Evolutionary conservation across 352 stramenopile genomes (phyloP), one percentile per base, ranked within the genome.

Genomic region (Phytophthora litchii): DNA sequence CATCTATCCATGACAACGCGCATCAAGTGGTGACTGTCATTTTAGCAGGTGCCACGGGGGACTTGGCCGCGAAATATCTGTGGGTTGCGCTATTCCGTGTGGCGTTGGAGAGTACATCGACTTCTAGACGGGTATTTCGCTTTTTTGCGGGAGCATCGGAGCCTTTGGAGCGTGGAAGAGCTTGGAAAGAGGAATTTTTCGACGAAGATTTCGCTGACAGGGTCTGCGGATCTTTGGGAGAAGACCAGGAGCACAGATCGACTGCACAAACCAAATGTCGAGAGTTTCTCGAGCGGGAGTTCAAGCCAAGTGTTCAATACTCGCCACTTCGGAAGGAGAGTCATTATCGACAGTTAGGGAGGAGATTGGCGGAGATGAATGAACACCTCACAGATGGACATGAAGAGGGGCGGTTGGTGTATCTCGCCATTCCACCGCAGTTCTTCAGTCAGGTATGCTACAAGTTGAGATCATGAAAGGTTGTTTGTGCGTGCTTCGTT

Each of bases 61-160:
- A 94, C 64, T 70, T 95, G 42, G 83, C 86, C n/a, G 55, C 78
- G 13, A 94, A 94, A 42, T 94, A 94, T 74, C 64, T 95, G 32
- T 95, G 86, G 85, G 76, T 83, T 9, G 67, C 83, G n/a, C 64
- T 77, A 42, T 87, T 91, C 52, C 81, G 79, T 0, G 48, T 93
- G 43, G 76, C 78, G 9, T 51, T 85, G 11, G 44, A 87, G 16
- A 52, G 53, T 3, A 41, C 55, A 12, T 37, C 31, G 13, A 44
- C 14, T 13, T 56, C 29, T 13, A 19, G 11, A 19, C 50, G 46
- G 4, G 35, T 37, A 5, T 68, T 76, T 41, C 35, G 71, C 5
- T 74, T 89, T 43, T 55, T 80, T 42, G 83, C 83, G 1, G 77
- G 73, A 13, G 81, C 73, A 16, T 74, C 74, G 4, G 52, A 80